Base-by-base conservation (phyloP, 768 basidiomycete genomes). In the Suillus brevipes region DNA sequence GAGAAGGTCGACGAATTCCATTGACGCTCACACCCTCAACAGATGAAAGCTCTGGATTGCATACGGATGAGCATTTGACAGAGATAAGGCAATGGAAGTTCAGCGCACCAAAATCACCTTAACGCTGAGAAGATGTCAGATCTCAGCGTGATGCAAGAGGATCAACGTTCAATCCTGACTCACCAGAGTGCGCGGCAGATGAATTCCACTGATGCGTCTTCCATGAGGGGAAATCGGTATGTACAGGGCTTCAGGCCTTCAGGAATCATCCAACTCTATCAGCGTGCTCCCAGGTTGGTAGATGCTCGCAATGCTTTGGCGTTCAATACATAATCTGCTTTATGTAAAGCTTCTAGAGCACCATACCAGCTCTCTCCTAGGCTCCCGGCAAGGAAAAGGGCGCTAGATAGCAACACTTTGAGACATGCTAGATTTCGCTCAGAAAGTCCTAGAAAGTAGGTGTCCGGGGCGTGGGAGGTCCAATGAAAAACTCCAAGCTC, bases 301-400 rank as follows among this genome's bases (percentile, higher is more conserved):
- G 76, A 64, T 37, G 71, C 67, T 36, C 75, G 75, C 1, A 76
- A 78, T 4, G 82, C 86, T 75, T 87, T 90, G 70, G 83, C 80
- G 10, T 85, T 86, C 23, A 99, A 80, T 25, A 99, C 91, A 70
- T 95, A 95, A 70, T 97, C 95, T 9, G 97, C 96, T 68, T 95
- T 98, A 78, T 98, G 97, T 25, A 99, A 78, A 1, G 91, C 88
- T 72, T 98, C 96, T 60, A 99, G 81, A 12, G 98, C 85, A 53
- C 89, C 84, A 74, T 93, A 97, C 97, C 97, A 99, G 66, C 91
- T 93, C 64, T 89, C 84, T n/a, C 89, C 94, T 7, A 97, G 83
- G 64, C 89, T 90, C 0, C 91, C 92, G 0, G 94, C 91, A 9
- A 98, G 82, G 74, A 92, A 92, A 34, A 93, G 78, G 1, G 92